Evolutionary conservation across 208 protist species (phyloP).

Genomic region (Acanthamoeba healyi): DNA sequence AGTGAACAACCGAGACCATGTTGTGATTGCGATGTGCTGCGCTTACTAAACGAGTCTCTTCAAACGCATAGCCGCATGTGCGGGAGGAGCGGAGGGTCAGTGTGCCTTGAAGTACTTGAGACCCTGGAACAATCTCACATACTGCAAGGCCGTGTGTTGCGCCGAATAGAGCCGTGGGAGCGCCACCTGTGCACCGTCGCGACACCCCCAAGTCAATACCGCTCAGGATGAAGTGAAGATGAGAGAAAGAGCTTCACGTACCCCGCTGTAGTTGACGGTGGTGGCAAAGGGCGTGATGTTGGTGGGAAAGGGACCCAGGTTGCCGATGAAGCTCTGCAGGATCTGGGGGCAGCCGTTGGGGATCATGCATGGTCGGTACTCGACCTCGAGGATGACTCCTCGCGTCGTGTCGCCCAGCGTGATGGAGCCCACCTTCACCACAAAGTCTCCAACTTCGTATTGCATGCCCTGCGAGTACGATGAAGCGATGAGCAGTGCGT

Average conservation of each 20-base stretch:
- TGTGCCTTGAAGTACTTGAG: conserved; percentile 37
- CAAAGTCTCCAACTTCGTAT: conserved; percentile 49
- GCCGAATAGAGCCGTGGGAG: conserved; percentile 18
- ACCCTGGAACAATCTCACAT: conserved; percentile 1
- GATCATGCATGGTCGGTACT: conserved; percentile 44
- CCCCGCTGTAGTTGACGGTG: neutral
- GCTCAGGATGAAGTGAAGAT: too few relatives aligned
- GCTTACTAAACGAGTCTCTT: too few relatives aligned
- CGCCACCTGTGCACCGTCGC: neutral
- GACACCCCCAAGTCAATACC: neutral
- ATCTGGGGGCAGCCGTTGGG: conserved; percentile 21
- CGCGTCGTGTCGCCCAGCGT: conserved; percentile 39
- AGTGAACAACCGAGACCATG: neutral
- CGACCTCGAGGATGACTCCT: conserved; percentile 20
- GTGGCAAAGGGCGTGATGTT: neutral
- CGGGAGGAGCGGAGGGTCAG: too few relatives aligned
- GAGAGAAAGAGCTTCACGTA: neutral
- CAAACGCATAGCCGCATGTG: too few relatives aligned
- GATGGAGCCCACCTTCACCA: conserved; percentile 59
- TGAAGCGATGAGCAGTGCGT: too few relatives aligned
- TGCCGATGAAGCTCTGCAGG: conserved; percentile 38
- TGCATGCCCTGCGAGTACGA: neutral
- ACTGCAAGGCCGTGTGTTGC: conserved; percentile 28
- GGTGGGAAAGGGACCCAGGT: conserved; percentile 37
- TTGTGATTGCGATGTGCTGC: too few relatives aligned